These are phyloP conservation scores for Tremella mesenterica DNA, from an alignment of 768 basidiomycete species.

Conservation along the genomic window DNA sequence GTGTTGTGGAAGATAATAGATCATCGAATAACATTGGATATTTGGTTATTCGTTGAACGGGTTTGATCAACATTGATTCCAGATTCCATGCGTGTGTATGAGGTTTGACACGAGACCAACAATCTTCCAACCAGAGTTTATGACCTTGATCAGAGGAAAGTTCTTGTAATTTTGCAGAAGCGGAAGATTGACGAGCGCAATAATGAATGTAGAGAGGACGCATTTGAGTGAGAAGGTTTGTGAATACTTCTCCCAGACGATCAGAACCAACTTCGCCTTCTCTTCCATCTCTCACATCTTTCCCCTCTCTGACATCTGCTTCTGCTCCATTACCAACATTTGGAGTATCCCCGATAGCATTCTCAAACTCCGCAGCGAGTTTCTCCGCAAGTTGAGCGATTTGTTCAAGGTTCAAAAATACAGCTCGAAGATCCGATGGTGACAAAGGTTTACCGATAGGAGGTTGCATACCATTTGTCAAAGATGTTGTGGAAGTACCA, in stretches of 20 bases:
- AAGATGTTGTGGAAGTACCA: too few relatives aligned
- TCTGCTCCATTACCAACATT: conserved; percentile 19
- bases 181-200: conserved; percentile 41
- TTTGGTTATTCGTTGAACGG: conserved; percentile 44
- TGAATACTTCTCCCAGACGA: conserved; percentile 39
- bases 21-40: conserved; percentile 44
- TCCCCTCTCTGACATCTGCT: conserved; percentile 16
- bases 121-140: conserved; percentile 35
- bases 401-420: conserved; percentile 44
- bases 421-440: conserved; percentile 32
- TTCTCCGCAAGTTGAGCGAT: conserved; percentile 39
- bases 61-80: conserved; percentile 45
- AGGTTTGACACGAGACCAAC: conserved; percentile 41
- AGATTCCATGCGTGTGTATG: conserved; percentile 46
- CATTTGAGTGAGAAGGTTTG: conserved; percentile 31
- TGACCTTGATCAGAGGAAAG: conserved; percentile 33
- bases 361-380: conserved; percentile 38
- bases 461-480: too few relatives aligned
- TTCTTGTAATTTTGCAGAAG: conserved; percentile 37
- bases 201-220: conserved; percentile 41
- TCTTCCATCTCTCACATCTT: background rate
- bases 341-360: conserved; percentile 32
- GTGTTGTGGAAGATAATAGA: conserved; percentile 39
- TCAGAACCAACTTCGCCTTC: conserved; percentile 32
- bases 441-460: conserved; percentile 31